Evolutionary conservation across 441 rosid species (phyloP).

Genomic region (Gossypium gossypioides): DNA sequence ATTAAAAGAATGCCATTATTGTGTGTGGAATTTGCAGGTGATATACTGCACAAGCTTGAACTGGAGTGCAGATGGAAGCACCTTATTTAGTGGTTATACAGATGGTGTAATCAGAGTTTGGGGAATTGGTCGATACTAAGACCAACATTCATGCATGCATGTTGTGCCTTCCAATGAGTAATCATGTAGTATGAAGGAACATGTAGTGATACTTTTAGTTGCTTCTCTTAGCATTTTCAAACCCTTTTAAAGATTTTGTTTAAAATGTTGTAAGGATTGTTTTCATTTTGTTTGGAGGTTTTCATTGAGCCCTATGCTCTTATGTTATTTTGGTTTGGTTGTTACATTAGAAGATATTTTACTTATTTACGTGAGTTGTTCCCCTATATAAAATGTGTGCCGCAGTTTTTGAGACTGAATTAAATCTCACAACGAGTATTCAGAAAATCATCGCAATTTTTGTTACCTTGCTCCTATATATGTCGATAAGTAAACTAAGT

Average conservation of each 20-base stretch:
- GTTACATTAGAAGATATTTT: background rate
- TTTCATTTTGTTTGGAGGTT: background rate
- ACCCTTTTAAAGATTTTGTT: background rate
- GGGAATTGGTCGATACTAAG: conserved; percentile 84
- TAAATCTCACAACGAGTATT: background rate
- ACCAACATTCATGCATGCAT: background rate
- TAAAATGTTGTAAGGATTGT: background rate
- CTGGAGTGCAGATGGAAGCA: conserved; percentile 96
- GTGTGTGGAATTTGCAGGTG: conserved; percentile 33
- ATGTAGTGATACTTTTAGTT: background rate
- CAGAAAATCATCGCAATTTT: background rate
- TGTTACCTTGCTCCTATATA: background rate
- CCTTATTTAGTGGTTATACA: conserved; percentile 87
- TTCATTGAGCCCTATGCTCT: background rate
- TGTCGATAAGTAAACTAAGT: background rate
- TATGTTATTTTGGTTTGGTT: background rate
- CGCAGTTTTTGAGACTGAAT: background rate
- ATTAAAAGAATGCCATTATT: background rate
- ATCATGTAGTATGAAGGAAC: background rate
- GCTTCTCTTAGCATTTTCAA: background rate
- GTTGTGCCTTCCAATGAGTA: background rate
- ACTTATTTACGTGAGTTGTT: background rate
- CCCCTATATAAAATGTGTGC: background rate
- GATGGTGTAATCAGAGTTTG: conserved; percentile 96
- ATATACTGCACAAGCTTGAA: conserved; percentile 83